These are phyloP conservation scores for Sclerotinia trifoliorum DNA, from an alignment of 2,329 filamentous ascomycete species.

Conservation along the genomic window DNA sequence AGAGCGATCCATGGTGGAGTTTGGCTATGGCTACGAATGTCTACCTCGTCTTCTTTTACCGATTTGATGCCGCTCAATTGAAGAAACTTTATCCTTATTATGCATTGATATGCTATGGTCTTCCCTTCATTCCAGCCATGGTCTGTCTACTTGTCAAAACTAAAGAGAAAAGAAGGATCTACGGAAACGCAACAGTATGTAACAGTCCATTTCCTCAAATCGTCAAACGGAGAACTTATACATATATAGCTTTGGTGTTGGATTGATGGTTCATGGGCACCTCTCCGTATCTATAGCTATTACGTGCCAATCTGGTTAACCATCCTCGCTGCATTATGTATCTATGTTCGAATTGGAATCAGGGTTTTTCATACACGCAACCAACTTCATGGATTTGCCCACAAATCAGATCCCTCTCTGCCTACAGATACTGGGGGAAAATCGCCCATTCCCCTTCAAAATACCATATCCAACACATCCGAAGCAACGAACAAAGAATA, in stretches of 20 bases:
- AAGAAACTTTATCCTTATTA: conserved; percentile 56
- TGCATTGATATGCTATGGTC: conserved; percentile 52
- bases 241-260: conserved; percentile 75
- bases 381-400: conserved; percentile 12
- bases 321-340: conserved; percentile 59
- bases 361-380: conserved; percentile 65
- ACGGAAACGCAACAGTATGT: conserved; percentile 42
- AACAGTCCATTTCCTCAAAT: neutral
- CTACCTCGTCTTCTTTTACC: conserved; percentile 58
- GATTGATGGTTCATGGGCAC: conserved; percentile 65
- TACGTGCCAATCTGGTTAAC: conserved; percentile 70
- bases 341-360: conserved; percentile 63
- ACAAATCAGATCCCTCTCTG: conserved; percentile 12
- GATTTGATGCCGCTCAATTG: conserved; percentile 51
- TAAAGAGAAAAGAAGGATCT: conserved; percentile 35
- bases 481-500: conserved; percentile 3
- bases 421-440: conserved; percentile 40
- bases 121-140: conserved; percentile 55
- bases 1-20: conserved; percentile 53
- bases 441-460: conserved; percentile 6
- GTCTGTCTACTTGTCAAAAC: conserved; percentile 52
- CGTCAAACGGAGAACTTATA: conserved; percentile 43
- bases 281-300: conserved; percentile 71
- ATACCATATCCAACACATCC: neutral
- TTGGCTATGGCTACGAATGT: conserved; percentile 63